Percentiles rank a stretch among this genome's conserved stretches.
Conservation (phyloP, 2,329 filamentous ascomycete species). For the Fusarium sp. region DNA sequence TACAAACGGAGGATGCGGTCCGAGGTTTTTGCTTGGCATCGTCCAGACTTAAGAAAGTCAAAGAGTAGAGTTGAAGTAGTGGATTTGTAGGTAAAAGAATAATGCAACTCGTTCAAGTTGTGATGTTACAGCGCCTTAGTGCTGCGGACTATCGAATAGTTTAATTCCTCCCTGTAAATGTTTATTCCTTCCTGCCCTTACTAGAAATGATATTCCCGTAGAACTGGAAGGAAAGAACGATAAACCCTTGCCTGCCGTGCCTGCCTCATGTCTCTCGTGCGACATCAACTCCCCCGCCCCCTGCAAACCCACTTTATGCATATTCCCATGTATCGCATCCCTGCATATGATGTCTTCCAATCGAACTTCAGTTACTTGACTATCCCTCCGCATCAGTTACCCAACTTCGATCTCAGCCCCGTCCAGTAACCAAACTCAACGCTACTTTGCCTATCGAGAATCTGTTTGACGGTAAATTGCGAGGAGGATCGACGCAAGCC, state of each 20-base stretch:
- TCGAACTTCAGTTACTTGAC: background rate
- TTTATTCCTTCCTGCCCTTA: conserved; percentile 5
- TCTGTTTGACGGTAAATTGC: conserved; percentile 21
- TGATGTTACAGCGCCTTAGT: background rate
- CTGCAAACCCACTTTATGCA: conserved; percentile 40
- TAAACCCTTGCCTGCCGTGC: conserved; percentile 23
- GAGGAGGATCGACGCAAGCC: conserved; percentile 29
- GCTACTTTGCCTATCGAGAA: conserved; percentile 7
- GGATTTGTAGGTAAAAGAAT: conserved; percentile 3
- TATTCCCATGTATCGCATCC: conserved; percentile 33
- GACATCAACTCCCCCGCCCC: conserved; percentile 27
- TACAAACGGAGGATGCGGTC: background rate
- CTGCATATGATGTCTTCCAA: conserved; percentile 16
- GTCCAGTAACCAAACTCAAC: conserved; percentile 2
- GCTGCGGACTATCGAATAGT: background rate
- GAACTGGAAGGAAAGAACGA: conserved; percentile 11
- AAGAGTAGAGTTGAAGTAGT: background rate
- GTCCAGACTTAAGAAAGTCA: background rate
- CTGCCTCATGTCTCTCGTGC: conserved; percentile 24
- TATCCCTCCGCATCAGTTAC: conserved; percentile 4
- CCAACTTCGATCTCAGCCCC: conserved; percentile 19
- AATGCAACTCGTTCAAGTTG: background rate
- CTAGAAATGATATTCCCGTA: conserved; percentile 24
- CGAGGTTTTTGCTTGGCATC: conserved; percentile 11
- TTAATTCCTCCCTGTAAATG: conserved; percentile 1